Evolutionary conservation across 2,329 filamentous ascomycete genomes (phyloP).

Genomic region (Trichoderma brevicompactum): DNA sequence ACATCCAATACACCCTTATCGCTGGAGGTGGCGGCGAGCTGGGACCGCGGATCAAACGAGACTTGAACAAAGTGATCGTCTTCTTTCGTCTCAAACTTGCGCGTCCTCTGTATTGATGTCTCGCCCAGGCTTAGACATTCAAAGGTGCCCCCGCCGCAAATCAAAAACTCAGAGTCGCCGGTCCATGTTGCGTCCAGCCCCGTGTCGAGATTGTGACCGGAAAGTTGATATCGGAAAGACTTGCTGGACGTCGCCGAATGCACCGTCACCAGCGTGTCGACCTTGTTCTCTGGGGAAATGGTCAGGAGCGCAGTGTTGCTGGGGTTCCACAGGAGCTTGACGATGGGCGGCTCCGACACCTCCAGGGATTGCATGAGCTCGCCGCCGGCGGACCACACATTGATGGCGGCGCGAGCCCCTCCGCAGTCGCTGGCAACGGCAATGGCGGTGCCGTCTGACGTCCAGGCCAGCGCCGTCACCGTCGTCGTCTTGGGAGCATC

Average conservation of each 20-base stretch:
- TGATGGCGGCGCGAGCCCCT: slow-evolving; percentile 54
- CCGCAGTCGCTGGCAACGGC: slow-evolving; percentile 62
- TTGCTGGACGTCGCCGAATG: slow-evolving; percentile 52
- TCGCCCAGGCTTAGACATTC: slow-evolving; percentile 54
- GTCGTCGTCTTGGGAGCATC: slow-evolving; percentile 56
- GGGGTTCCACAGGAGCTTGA: slow-evolving; percentile 66
- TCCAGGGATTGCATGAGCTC: slow-evolving; percentile 58
- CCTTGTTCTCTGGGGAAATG: slow-evolving; percentile 59
- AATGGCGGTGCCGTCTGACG: slow-evolving; percentile 58
- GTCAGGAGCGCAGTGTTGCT: slow-evolving; percentile 59
- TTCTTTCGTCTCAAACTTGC: slow-evolving; percentile 57
- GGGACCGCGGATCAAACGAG: slow-evolving; percentile 59
- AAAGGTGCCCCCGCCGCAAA: slow-evolving; percentile 62
- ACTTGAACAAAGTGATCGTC: slow-evolving; percentile 61
- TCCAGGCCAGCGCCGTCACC: slow-evolving; percentile 65
- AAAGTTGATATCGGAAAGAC: slow-evolving; percentile 53
- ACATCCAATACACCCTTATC: slow-evolving; percentile 65
- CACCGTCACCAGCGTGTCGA: slow-evolving; percentile 59
- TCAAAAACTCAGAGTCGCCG: slow-evolving; percentile 60
- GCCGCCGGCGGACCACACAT: slow-evolving; percentile 61
- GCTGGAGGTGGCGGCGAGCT: slow-evolving; percentile 61
- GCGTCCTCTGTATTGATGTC: slow-evolving; percentile 50
- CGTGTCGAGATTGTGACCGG: slow-evolving; percentile 56
- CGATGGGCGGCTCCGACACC: slow-evolving; percentile 62
- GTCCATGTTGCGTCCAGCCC: slow-evolving; percentile 65